Evolutionary conservation across 148 eudicot species (phyloP).

Genomic region (Rhododendron molle): DNA sequence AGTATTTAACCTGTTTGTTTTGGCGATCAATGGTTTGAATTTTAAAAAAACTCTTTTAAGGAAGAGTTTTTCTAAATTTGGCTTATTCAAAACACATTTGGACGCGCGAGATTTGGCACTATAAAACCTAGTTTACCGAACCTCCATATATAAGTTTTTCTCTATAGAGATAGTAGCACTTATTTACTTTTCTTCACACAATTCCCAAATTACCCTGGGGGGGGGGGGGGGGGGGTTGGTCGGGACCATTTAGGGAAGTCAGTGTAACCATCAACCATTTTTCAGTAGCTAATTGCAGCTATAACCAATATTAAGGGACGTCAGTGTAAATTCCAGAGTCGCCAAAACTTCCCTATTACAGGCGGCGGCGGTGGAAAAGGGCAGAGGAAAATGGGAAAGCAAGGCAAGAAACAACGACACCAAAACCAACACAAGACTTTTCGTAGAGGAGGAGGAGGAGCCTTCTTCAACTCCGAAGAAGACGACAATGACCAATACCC

Average conservation of each 20-base stretch:
- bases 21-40: too few species aligned
- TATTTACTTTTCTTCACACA: not conserved
- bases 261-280: not conserved
- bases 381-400: conserved; percentile 64
- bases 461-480: conserved; percentile 34
- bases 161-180: too few species aligned
- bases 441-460: conserved; percentile 33
- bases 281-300: not conserved
- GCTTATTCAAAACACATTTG: too few species aligned
- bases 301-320: not conserved
- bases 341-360: not conserved
- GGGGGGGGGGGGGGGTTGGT: too few species aligned
- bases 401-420: conserved; percentile 64
- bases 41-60: too few species aligned
- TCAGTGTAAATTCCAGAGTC: not conserved
- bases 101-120: too few species aligned
- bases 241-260: too few species aligned
- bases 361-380: conserved; percentile 13
- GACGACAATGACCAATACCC: conserved; percentile 31
- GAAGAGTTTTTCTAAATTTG: too few species aligned
- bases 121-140: too few species aligned
- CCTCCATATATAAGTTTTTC: too few species aligned
- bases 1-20: too few species aligned
- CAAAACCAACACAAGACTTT: conserved; percentile 29
- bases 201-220: not conserved